Evolutionary conservation across 306 rosid genomes (phyloP), one percentile per base, ranked within the genome.

Genomic region (Lupinus albus): DNA sequence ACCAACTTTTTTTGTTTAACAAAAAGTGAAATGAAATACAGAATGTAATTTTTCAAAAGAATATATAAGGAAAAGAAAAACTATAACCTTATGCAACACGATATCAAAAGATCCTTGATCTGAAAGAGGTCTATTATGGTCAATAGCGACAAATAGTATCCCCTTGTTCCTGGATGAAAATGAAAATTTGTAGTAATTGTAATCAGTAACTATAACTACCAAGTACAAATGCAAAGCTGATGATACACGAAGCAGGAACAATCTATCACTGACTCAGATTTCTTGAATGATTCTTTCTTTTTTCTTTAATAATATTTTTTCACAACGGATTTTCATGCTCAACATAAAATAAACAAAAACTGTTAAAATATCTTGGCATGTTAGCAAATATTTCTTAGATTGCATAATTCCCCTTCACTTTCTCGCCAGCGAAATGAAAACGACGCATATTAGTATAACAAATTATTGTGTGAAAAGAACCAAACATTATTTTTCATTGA

Each of bases 81-180:
- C 7, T 5, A 28, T 77, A 54, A 88, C 97, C 97, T 91, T 91
- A 48, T 91, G 97, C 82, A 91, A 57, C 71, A 91, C 95, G 35
- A 91, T 70, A 75, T 91, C 95, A 68, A 91, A 91, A 36, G 97
- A 95, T 56, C 97, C 97, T 79, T 91, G 97, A 46, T 91, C 95
- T 11, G 87, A 78, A 75, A 91, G 91, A 7, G 95, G 75, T 60
- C 80, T 80, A 72, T 50, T 82, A 25, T 79, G 95, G 78, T 91
- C 97, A 70, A 91, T 88, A 42, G 97, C 86, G 52, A 91, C 93
- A 69, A 91, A 91, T 11, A 70, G 51, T 50, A 91, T 88, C 52
- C 97, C 97, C 80, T 91, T 91, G 38, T 78, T 88, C 83, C 97
- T 91, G 85, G 76, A 84, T 52, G 28, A 61, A 60, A 54, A 11